Conservation (phyloP, 371 early-diverging fungal species). For the Mucor piriformis region DNA sequence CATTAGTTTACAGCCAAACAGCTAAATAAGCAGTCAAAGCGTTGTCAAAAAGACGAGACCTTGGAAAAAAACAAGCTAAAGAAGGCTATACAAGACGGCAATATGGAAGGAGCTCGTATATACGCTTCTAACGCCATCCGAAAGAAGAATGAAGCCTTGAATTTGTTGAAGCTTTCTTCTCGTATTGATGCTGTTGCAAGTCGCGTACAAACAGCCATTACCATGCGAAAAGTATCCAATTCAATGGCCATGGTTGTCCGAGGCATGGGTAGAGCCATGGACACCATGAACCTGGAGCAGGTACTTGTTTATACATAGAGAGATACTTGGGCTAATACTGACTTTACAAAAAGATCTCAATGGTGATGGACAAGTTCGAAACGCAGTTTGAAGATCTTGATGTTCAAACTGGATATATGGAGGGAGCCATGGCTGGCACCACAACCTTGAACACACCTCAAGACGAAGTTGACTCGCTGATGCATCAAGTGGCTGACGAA, state of each 20-base stretch:
- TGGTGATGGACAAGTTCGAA: constrained; percentile 96
- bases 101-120: constrained; percentile 92
- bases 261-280: constrained; percentile 92
- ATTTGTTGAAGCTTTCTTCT: constrained; percentile 84
- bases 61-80: constrained; percentile 86
- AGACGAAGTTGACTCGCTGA: constrained; percentile 86
- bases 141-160: constrained; percentile 93
- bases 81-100: constrained; percentile 94
- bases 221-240: constrained; percentile 82
- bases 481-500: constrained; percentile 95
- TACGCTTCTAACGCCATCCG: constrained; percentile 96
- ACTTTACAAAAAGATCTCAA: constrained; percentile 66
- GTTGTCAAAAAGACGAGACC: constrained; percentile 84
- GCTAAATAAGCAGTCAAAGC: constrained; percentile 83
- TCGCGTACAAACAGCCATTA: constrained; percentile 93
- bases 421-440: constrained; percentile 85
- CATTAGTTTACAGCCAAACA: constrained; percentile 90
- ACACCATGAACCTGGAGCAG: constrained; percentile 92
- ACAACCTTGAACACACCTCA: constrained; percentile 84
- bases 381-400: constrained; percentile 92
- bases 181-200: constrained; percentile 93
- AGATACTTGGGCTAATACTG: background rate
- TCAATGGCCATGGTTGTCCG: constrained; percentile 88
- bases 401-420: constrained; percentile 93
- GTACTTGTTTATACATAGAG: constrained; percentile 36